These are phyloP conservation scores for Akebia trifoliata DNA, from an alignment of 164 flowering plant genomes.

Conservation along the genomic window DNA sequence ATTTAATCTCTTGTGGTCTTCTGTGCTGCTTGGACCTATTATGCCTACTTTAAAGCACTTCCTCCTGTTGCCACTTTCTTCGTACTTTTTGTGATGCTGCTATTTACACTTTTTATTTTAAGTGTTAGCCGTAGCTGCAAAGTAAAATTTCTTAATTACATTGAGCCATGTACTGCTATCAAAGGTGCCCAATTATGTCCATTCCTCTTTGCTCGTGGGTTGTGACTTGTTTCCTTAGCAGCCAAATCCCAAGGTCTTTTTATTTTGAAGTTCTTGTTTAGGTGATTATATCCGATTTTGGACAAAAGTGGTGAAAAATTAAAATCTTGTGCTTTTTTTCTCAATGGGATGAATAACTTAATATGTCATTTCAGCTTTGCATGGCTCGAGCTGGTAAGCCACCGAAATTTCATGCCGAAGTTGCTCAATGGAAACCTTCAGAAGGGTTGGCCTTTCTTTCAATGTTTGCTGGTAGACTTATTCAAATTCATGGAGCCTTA, in stretches of 20 bases:
- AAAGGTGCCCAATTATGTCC: neutral
- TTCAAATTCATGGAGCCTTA: slow-evolving; percentile 96
- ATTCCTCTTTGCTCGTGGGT: neutral
- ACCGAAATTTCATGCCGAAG: slow-evolving; percentile 95
- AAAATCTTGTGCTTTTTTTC: neutral
- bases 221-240: neutral
- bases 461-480: slow-evolving; percentile 76
- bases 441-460: slow-evolving; percentile 89
- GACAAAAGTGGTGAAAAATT: no score
- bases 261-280: neutral
- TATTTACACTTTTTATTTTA: no score
- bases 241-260: no score
- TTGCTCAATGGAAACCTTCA: slow-evolving; percentile 68
- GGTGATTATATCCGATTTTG: neutral
- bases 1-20: no score
- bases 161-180: no score
- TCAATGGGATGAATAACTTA: slow-evolving; percentile 7
- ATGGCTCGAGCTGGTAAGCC: slow-evolving; percentile 98
- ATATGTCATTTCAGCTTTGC: slow-evolving; percentile 65
- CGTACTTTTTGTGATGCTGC: no score
- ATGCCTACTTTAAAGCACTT: no score
- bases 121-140: no score
- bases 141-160: no score
- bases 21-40: no score
- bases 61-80: no score